Evolutionary conservation across 768 basidiomycete genomes (phyloP).

Genomic region (Panellus pusillus): DNA sequence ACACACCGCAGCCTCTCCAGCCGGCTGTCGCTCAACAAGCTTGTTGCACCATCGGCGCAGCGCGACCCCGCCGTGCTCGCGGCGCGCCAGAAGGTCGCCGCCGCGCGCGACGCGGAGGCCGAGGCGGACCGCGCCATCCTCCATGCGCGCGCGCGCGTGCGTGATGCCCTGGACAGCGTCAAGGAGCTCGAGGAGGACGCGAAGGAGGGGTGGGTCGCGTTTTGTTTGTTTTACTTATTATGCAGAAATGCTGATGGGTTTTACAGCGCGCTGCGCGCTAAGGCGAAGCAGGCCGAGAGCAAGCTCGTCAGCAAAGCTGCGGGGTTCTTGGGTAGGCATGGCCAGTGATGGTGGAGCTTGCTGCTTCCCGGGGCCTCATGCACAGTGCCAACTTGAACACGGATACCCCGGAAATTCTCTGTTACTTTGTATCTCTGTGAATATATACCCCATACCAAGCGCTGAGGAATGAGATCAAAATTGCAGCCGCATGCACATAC

Average conservation of each 20-base stretch:
- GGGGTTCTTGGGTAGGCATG: constrained; percentile 46
- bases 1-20: too few species aligned
- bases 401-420: too few species aligned
- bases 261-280: constrained; percentile 47
- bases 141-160: constrained; percentile 45
- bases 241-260: not conserved
- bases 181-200: constrained; percentile 51
- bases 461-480: too few species aligned
- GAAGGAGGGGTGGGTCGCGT: constrained; percentile 43
- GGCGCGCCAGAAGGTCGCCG: constrained; percentile 50
- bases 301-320: constrained; percentile 50
- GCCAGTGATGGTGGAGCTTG: constrained; percentile 17
- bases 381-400: too few species aligned
- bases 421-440: too few species aligned
- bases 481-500: too few species aligned
- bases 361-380: too few species aligned
- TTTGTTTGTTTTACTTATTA: not conserved
- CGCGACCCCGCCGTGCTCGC: constrained; percentile 46
- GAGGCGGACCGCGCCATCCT: constrained; percentile 51
- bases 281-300: constrained; percentile 53
- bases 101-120: constrained; percentile 51
- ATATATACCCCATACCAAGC: too few species aligned
- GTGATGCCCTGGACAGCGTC: constrained; percentile 49
- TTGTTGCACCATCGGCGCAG: not conserved
- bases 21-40: too few species aligned